Evolutionary conservation across 495 filamentous ascomycete genomes (phyloP).

Genomic region (Parathielavia appendiculata): DNA sequence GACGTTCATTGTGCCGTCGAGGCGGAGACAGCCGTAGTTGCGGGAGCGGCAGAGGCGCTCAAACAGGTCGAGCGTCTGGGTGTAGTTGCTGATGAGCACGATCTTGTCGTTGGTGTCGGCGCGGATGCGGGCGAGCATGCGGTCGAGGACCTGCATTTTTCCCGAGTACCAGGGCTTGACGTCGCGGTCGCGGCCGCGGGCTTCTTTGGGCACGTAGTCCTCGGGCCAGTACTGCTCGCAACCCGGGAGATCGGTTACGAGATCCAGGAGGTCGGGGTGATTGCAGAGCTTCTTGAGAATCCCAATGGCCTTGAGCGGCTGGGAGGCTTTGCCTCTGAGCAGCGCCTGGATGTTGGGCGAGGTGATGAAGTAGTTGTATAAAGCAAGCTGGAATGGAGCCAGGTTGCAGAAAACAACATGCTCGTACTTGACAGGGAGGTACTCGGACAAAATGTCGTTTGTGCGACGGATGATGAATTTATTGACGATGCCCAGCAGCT

Average conservation of each 20-base stretch:
- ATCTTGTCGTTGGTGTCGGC: slow-evolving; percentile 99
- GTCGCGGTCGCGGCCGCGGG: slow-evolving; percentile 83
- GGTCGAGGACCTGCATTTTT: slow-evolving; percentile 97
- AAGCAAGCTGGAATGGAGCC: slow-evolving; percentile 80
- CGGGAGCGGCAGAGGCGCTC: slow-evolving; percentile 82
- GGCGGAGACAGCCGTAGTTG: slow-evolving; percentile 76
- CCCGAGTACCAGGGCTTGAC: slow-evolving; percentile 95
- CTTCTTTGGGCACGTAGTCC: slow-evolving; percentile 83
- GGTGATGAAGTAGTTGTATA: slow-evolving; percentile 96
- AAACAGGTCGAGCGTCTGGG: slow-evolving; percentile 92
- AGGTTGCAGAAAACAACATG: slow-evolving; percentile 99
- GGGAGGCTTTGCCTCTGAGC: slow-evolving; percentile 88
- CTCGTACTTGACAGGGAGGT: slow-evolving; percentile 97
- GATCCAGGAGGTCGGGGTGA: slow-evolving; percentile 87
- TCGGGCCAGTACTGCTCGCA: slow-evolving; percentile 78
- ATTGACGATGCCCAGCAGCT: slow-evolving; percentile 82
- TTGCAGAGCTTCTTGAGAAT: slow-evolving; percentile 98
- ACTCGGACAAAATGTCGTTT: slow-evolving; percentile 97
- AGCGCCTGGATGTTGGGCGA: slow-evolving; percentile 92
- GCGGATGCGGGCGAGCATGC: slow-evolving; percentile 95
- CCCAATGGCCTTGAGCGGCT: slow-evolving; percentile 93
- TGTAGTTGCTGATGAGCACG: slow-evolving; percentile 97
- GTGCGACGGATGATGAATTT: slow-evolving; percentile 98
- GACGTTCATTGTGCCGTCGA: slow-evolving; percentile 97
- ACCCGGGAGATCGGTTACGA: slow-evolving; percentile 79